Conservation (phyloP, 345 rosid genomes). For the Camelina neglecta region DNA sequence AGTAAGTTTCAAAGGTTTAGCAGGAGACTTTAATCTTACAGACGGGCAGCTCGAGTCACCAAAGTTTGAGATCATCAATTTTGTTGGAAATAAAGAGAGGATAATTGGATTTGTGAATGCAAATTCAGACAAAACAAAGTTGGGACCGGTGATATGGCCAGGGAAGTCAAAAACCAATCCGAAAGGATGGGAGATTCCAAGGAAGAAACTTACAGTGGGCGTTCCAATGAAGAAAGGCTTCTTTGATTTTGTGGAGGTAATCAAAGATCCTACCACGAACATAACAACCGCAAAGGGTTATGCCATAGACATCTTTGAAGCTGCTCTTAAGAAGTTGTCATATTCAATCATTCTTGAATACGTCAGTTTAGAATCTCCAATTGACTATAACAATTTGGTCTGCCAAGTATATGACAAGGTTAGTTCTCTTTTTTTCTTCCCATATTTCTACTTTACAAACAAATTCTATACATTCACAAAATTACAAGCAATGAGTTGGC, state of each 20-base stretch:
- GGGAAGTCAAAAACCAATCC: slow-evolving; percentile 45
- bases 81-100: slow-evolving; percentile 37
- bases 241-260: slow-evolving; percentile 31
- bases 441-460: not conserved
- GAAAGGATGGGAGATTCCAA: slow-evolving; percentile 47
- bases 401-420: slow-evolving; percentile 50
- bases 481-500: not conserved
- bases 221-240: slow-evolving; percentile 47
- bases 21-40: slow-evolving; percentile 47
- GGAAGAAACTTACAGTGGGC: slow-evolving; percentile 49
- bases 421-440: not conserved
- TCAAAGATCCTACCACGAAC: not conserved
- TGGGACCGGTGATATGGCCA: slow-evolving; percentile 49
- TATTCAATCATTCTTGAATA: slow-evolving; percentile 36
- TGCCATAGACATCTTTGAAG: slow-evolving; percentile 43
- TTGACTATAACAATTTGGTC: slow-evolving; percentile 47
- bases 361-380: slow-evolving; percentile 1
- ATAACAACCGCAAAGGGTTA: slow-evolving; percentile 29
- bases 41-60: slow-evolving; percentile 46
- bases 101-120: slow-evolving; percentile 38
- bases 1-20: slow-evolving; percentile 45
- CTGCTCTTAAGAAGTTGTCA: slow-evolving; percentile 33
- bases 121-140: not conserved
- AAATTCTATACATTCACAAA: not conserved
- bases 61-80: slow-evolving; percentile 51